Conservation (phyloP, 2,329 filamentous ascomycete species). For the Aspergillus neoniger region DNA sequence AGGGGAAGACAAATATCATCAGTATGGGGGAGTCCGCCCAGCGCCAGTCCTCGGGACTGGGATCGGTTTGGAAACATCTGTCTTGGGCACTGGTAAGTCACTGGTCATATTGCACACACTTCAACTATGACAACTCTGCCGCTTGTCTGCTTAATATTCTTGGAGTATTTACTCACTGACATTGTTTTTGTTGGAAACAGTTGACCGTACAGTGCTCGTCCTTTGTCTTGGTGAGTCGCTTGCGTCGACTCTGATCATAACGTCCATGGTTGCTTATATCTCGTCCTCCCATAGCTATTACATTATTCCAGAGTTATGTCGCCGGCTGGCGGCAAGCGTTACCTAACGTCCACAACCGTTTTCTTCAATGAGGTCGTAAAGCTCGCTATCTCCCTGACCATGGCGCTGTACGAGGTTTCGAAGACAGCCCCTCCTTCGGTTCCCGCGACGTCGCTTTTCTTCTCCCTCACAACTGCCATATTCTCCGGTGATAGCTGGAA, state of each 20-base stretch:
- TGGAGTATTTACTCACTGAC: constrained; percentile 14
- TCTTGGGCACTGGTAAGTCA: constrained; percentile 45
- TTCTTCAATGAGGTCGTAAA: constrained; percentile 93
- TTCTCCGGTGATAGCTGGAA: constrained; percentile 95
- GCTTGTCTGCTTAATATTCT: background rate
- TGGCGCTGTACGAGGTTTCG: constrained; percentile 86
- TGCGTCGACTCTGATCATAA: background rate
- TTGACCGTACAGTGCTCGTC: constrained; percentile 47
- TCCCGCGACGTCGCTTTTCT: constrained; percentile 76
- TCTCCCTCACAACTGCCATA: constrained; percentile 75
- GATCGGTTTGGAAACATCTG: constrained; percentile 33
- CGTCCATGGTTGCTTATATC: background rate
- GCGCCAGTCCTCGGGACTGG: constrained; percentile 37
- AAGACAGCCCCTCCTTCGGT: constrained; percentile 74
- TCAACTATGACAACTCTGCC: background rate
- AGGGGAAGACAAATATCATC: constrained; percentile 16
- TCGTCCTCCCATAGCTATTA: constrained; percentile 64
- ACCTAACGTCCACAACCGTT: constrained; percentile 90
- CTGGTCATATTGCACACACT: background rate
- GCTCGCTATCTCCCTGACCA: constrained; percentile 78
- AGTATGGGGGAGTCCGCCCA: constrained; percentile 38
- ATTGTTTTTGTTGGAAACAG: constrained; percentile 27
- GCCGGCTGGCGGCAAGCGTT: constrained; percentile 77
- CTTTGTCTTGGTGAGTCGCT: constrained; percentile 45
- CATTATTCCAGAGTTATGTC: constrained; percentile 96